Percentiles rank a stretch among this genome's conserved stretches.
Evolutionary conservation across 805 yeast genomes (phyloP).

Genomic region (Ogataea pignaliae): DNA sequence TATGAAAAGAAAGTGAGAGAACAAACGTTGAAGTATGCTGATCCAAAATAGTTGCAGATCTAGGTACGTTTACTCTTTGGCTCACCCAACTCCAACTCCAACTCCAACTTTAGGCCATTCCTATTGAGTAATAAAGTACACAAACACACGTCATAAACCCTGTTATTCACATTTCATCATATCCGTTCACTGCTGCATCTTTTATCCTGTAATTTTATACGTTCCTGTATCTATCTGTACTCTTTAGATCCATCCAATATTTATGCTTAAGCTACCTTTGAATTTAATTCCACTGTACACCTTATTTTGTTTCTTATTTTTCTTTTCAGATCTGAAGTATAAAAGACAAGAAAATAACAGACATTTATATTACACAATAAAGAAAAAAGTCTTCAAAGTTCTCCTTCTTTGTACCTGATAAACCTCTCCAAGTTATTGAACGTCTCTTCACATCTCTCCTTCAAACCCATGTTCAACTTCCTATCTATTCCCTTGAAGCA

Average conservation of each 20-base stretch:
- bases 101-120: too few species aligned
- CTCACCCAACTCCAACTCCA: too few species aligned
- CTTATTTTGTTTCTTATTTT: not conserved
- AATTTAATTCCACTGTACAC: not conserved
- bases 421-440: slow-evolving; percentile 66
- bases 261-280: not conserved
- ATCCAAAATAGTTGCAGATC: slow-evolving; percentile 14
- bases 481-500: slow-evolving; percentile 63
- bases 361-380: too few species aligned
- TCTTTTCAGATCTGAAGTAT: too few species aligned
- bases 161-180: too few species aligned
- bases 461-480: slow-evolving; percentile 51
- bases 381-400: too few species aligned
- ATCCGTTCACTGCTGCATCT: too few species aligned
- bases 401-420: slow-evolving; percentile 66
- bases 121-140: too few species aligned
- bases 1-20: slow-evolving; percentile 77
- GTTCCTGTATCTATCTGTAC: not conserved
- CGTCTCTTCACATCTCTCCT: slow-evolving; percentile 63
- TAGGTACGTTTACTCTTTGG: too few species aligned
- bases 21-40: slow-evolving; percentile 72
- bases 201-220: too few species aligned
- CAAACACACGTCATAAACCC: too few species aligned
- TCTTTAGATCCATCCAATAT: not conserved
- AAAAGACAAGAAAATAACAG: too few species aligned